phyloP scores from a whole-genome alignment of 768 basidiomycete species.

The Amanita phalloides region DNA sequence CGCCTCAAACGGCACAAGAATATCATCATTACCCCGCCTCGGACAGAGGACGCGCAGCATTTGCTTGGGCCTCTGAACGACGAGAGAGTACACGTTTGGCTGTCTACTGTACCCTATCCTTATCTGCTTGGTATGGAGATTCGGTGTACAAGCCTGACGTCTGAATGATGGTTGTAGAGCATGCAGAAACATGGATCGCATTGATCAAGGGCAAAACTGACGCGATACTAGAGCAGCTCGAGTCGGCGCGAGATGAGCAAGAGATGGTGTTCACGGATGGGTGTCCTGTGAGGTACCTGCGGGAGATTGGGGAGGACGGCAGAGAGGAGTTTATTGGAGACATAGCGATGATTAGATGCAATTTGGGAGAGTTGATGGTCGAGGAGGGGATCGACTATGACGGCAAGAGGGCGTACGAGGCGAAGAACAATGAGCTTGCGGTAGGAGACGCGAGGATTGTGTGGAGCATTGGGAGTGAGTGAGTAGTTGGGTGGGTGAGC shows the following conservation, averaged over 20 bases:
- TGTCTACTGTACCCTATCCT: slow-evolving; percentile 38
- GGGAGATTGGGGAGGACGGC: slow-evolving; percentile 43
- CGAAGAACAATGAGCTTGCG: slow-evolving; percentile 28
- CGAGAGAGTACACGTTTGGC: slow-evolving; percentile 27
- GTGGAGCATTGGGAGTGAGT: slow-evolving; percentile 17
- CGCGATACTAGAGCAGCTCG: slow-evolving; percentile 17
- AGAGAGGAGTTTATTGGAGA: slow-evolving; percentile 41
- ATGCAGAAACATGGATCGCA: slow-evolving; percentile 16
- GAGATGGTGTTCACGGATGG: slow-evolving; percentile 21
- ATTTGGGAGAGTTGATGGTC: slow-evolving; percentile 18
- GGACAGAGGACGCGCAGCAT: slow-evolving; percentile 27
- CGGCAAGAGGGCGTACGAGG: slow-evolving; percentile 19
- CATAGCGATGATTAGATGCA: slow-evolving; percentile 22
- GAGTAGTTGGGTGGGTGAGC: too few relatives aligned
- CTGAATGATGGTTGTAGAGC: slow-evolving; percentile 11
- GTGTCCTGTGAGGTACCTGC: slow-evolving; percentile 37
- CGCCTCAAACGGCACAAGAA: slow-evolving; percentile 37
- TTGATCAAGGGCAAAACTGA: slow-evolving; percentile 16
- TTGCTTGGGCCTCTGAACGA: slow-evolving; percentile 35
- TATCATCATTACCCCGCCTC: slow-evolving; percentile 46
- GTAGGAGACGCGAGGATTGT: slow-evolving; percentile 42
- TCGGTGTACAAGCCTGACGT: background rate
- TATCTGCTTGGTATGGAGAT: slow-evolving; percentile 25
- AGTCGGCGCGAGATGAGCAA: slow-evolving; percentile 13
- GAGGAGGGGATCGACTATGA: slow-evolving; percentile 22